Base-by-base conservation (phyloP, 1,284 basidiomycete species). In the Trichosporon faecale region DNA sequence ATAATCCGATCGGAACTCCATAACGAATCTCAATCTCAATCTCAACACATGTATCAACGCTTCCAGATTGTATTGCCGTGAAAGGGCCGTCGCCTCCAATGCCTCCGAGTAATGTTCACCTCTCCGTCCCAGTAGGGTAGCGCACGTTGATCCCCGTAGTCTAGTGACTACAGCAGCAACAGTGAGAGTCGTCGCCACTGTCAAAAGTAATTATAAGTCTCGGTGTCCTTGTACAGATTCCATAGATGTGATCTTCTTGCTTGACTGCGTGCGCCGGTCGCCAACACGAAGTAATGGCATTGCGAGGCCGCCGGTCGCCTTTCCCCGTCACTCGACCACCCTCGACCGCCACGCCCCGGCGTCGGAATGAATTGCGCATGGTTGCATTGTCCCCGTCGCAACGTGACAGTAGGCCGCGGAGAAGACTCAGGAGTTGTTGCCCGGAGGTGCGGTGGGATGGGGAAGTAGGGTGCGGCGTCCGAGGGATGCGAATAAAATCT, bases 181-280 rank as follows among this genome's bases (percentile, higher is more conserved):
- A 52, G 49, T 52, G 49, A 2, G 11, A 23, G 49, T 12, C 5
- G 40, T n/a, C 16, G 40, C 40, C 3, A n/a, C 12, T 44, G 16
- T 18, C 5, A n/a, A 44, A 44, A 44, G 40, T 44, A 52, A 3
- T 21, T 23, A 18, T 25, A 9, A 9, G 2, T 8, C 49, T 8
- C 25, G 14, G 23, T 9, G n/a, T 46, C 14, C 44, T 25, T 52
- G 49, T 52, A 52, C 49, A 52, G 23, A 21, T 4, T 23, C 23
- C 49, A 21, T 52, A 52, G 49, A 52, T 52, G 49, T 52, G 49
- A 52, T 46, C 49, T 52, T 52, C 49, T 52, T 52, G 49, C 49
- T 21, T 21, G 25, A 25, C 49, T 8, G 12, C 37, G 12, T 46
- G 14, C 18, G 3, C n/a, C 18, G 8, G 40, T 6, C 40, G 12